These are phyloP conservation scores for Luffa acutangula DNA, from an alignment of 306 rosid genomes.

Conservation along the genomic window DNA sequence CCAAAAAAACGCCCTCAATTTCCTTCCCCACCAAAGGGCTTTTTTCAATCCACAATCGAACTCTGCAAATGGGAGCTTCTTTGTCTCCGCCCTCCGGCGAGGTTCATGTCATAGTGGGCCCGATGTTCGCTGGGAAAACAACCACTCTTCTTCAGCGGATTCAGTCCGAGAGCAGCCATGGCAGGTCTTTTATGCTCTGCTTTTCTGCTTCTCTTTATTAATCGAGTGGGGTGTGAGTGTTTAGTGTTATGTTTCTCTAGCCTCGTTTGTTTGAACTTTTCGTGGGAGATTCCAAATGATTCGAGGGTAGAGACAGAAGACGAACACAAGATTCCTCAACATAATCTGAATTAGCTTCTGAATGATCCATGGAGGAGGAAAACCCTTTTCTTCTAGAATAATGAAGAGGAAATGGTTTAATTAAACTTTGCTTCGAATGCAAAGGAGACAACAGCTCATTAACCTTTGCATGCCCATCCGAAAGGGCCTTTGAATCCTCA, in stretches of 20 bases:
- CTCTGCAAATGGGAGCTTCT: conserved; percentile 23
- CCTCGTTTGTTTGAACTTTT: neutral
- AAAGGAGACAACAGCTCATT: too few species aligned
- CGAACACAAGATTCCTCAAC: too few species aligned
- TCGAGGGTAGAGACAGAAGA: too few species aligned
- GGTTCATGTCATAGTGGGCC: conserved; percentile 81
- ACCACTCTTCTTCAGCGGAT: conserved; percentile 71
- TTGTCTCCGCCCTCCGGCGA: conserved; percentile 42
- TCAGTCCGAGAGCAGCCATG: conserved; percentile 50
- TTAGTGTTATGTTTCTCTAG: neutral
- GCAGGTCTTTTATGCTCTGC: conserved; percentile 39
- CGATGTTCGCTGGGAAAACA: conserved; percentile 92
- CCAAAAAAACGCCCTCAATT: conserved; percentile 21
- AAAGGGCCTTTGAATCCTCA: too few species aligned
- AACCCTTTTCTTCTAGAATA: too few species aligned
- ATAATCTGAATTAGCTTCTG: too few species aligned
- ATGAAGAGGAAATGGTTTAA: too few species aligned
- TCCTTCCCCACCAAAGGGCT: conserved; percentile 12
- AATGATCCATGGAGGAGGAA: too few species aligned
- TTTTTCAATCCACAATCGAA: conserved; percentile 24
- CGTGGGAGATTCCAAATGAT: too few species aligned
- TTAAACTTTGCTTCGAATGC: too few species aligned
- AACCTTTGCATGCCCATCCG: too few species aligned
- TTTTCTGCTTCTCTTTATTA: neutral
- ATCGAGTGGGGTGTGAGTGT: neutral